phyloP scores from a whole-genome alignment of 148 eudicot genomes.

The Camellia lanceoleosa region DNA sequence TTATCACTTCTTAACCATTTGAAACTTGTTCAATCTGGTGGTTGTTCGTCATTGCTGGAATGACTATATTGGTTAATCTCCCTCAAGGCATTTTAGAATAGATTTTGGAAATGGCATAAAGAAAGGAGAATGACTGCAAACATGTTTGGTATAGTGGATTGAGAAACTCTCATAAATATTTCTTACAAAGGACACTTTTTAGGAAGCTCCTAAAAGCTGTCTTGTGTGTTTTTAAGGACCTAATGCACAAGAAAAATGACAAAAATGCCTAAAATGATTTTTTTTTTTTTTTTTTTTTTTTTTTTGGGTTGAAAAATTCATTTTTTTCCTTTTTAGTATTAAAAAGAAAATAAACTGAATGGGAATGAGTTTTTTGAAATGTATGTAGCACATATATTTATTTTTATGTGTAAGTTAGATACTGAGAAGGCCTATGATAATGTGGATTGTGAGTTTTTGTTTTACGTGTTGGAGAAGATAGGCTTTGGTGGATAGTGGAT shows the following conservation, averaged over 20 bases:
- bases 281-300: too few relatives aligned
- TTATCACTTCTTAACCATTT: background rate
- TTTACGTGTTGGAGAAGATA: too few relatives aligned
- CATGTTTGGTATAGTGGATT: background rate
- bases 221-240: background rate
- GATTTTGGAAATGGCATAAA: background rate
- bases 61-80: background rate
- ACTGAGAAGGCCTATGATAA: too few relatives aligned
- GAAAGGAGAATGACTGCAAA: background rate
- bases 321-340: background rate
- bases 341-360: background rate
- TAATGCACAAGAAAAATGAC: background rate
- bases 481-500: too few relatives aligned
- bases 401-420: too few relatives aligned
- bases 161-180: background rate
- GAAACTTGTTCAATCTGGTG: background rate
- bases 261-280: too few relatives aligned
- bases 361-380: background rate
- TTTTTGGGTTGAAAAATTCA: background rate
- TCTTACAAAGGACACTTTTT: background rate
- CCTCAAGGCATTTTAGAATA: background rate
- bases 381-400: background rate
- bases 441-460: too few relatives aligned
- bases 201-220: background rate
- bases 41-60: background rate